Conservation (phyloP, 2,329 filamentous ascomycete species). For the Leptographium procerum region DNA sequence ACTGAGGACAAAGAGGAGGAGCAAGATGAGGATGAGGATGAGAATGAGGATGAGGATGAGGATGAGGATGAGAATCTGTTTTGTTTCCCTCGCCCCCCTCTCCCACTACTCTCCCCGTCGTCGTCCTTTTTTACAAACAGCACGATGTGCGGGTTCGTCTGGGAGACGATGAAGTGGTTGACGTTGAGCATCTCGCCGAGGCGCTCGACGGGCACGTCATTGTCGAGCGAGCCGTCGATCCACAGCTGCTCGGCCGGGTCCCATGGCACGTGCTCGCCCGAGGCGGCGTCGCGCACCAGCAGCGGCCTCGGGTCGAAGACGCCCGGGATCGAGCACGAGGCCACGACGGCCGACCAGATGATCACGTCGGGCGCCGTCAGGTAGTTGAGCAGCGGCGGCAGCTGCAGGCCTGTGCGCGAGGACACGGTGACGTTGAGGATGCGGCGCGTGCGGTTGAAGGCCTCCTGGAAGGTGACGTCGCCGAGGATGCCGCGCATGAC, state of each 20-base stretch:
- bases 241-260: constrained; percentile 75
- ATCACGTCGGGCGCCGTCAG: constrained; percentile 88
- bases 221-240: constrained; percentile 92
- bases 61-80: too few species aligned
- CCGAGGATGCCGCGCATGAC: constrained; percentile 75
- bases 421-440: constrained; percentile 94
- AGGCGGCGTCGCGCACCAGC: constrained; percentile 74
- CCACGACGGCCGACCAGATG: constrained; percentile 94
- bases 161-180: constrained; percentile 95
- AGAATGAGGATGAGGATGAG: constrained; percentile 7
- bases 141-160: constrained; percentile 89
- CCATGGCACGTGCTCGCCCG: constrained; percentile 69
- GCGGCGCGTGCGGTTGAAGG: constrained; percentile 84
- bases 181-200: constrained; percentile 95
- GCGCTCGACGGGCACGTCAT: constrained; percentile 82
- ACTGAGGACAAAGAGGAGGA: not conserved
- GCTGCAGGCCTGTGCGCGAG: constrained; percentile 73
- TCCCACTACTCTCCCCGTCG: constrained; percentile 22
- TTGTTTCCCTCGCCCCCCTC: not conserved
- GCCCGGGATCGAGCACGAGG: constrained; percentile 84
- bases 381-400: constrained; percentile 82
- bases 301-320: constrained; percentile 72
- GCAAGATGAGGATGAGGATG: not conserved
- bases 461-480: constrained; percentile 89
- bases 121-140: constrained; percentile 77